Base-by-base conservation (phyloP, 345 rosid genomes). In the Arabidopsis suecica region DNA sequence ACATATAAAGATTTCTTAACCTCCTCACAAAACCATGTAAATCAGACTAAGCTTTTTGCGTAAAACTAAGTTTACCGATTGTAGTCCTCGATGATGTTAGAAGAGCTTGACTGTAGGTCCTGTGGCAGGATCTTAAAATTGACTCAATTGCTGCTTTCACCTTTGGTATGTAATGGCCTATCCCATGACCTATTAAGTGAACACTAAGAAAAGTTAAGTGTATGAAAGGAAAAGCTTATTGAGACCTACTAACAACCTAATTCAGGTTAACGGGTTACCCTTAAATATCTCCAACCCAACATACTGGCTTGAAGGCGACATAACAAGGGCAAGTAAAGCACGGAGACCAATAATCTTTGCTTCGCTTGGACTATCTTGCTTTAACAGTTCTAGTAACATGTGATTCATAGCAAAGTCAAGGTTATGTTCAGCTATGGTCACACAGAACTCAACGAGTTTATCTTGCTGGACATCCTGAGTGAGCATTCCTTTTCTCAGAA, bases 351-450 rank as follows among this genome's bases (percentile, higher is more conserved):
- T 89, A 74, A 95, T 97, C 82, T 92, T 95, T 58, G 98, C 98
- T 81, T 95, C 99, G 80, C 93, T 95, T 61, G 83, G 86, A 86
- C 93, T 90, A 79, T 92, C 97, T 82, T 90, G 97, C 83, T 92
- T 95, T 77, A 95, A 86, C 81, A 95, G 85, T 85, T 92, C 99
- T 67, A 95, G 80, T 41, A 95, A 81, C 99, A 92, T 95, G 80
- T 92, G 99, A 78, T 95, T 95, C 98, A 92, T 95, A 67, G 98
- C 83, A 76, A 95, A 95, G 86, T 95, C 99, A 86, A 92, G 98
- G 86, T 95, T 92, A 86, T 95, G 99, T 54, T 92, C 99, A 25
- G 98, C 93, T 73, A 95, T 87, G 55, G 96, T 88, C 74, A 92
- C 99, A 80, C 99, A 95, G 75, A 95, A 95, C 74, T 95, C 97